Evolutionary conservation across 352 stramenopile species (phyloP), one percentile per base, ranked within the genome.

Genomic region (Phytopythium litorale): DNA sequence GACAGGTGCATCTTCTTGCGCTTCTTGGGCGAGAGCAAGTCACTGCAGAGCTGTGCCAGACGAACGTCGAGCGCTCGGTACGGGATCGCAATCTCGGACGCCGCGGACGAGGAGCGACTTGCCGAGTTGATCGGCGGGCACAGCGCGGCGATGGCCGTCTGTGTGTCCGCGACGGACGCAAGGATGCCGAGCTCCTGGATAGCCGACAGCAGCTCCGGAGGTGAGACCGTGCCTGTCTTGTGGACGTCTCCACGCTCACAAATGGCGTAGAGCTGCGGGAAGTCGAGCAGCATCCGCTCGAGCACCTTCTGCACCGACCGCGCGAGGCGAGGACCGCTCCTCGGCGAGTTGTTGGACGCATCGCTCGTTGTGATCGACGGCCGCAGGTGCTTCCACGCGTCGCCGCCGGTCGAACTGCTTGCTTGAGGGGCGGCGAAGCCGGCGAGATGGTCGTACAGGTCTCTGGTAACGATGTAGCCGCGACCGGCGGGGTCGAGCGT

Each of bases 221-320:
- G 69, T 0, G 75, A 76, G 30, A 91, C 43, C n/a, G 65, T 64
- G 0, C 79, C 75, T 12, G 65, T 83, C n/a, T 73, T 72, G 2
- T 75, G 63, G 1, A 59, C 33, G 62, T 89, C 81, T 35, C 68
- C 76, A 15, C 70, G 69, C 55, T 87, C 58, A 45, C 77, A 91
- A 32, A 85, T 81, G 19, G 70, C 49, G n/a, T 78, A 38, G 4
- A 91, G 56, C 13, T 62, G 62, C 5, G 76, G 66, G 8, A 84
- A 60, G 11, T 87, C 67, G 1, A 75, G 49, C 12, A 90, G 58
- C 80, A 92, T 88, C 42, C 70, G 77, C 46, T 92, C 82, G 12
- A 90, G 66, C 35, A 89, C 74, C 56, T 92, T 92, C 54, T 92
- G 82, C 5, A 88, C 82, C 1, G 82, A 85, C 0, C 82, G 80